Evolutionary conservation across 2,329 filamentous ascomycete species (phyloP).

Genomic region (Cladosporium sp.): DNA sequence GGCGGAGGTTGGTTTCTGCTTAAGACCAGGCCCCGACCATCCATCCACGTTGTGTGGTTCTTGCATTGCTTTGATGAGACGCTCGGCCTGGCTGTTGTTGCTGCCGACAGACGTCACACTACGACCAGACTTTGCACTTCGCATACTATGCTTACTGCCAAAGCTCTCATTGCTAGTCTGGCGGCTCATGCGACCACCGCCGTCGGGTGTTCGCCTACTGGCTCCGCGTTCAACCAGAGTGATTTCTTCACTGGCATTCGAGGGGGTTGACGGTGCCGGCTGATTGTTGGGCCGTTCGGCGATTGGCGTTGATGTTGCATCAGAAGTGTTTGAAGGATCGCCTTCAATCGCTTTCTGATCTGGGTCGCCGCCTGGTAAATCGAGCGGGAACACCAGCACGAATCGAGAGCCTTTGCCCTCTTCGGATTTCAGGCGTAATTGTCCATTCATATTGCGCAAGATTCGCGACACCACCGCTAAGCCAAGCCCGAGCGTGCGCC

Average conservation of each 20-base stretch:
- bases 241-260: slow-evolving; percentile 48
- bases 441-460: slow-evolving; percentile 85
- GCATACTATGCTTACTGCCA: slow-evolving; percentile 50
- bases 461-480: slow-evolving; percentile 85
- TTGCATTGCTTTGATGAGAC: slow-evolving; percentile 68
- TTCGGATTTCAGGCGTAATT: slow-evolving; percentile 78
- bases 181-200: slow-evolving; percentile 12
- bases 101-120: slow-evolving; percentile 36
- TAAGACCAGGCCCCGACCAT: slow-evolving; percentile 12
- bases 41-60: slow-evolving; percentile 45
- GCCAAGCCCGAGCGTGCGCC: slow-evolving; percentile 66
- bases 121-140: slow-evolving; percentile 39
- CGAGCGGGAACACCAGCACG: slow-evolving; percentile 73
- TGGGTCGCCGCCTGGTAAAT: slow-evolving; percentile 48
- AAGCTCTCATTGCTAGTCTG: slow-evolving; percentile 41
- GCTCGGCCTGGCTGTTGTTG: slow-evolving; percentile 60
- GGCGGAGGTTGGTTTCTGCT: neutral
- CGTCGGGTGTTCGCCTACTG: slow-evolving; percentile 1
- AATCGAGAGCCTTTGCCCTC: slow-evolving; percentile 79
- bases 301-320: slow-evolving; percentile 24
- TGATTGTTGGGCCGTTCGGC: slow-evolving; percentile 2
- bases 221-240: slow-evolving; percentile 55
- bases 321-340: slow-evolving; percentile 13
- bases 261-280: neutral
- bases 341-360: slow-evolving; percentile 17